These are phyloP conservation scores for Penicillium sp. DNA, from an alignment of 2,329 filamentous ascomycete species.

Conservation along the genomic window DNA sequence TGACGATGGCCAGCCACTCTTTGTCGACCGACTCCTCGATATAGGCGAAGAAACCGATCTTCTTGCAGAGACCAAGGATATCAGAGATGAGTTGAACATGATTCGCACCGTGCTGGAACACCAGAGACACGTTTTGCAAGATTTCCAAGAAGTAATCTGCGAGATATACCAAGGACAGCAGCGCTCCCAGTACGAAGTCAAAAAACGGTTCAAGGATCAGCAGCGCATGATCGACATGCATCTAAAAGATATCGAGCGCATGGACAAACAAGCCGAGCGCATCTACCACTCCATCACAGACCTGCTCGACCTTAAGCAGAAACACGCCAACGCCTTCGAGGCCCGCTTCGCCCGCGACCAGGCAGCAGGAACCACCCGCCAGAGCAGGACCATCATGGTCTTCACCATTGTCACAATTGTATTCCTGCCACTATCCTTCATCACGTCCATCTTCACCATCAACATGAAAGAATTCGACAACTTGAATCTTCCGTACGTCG, in stretches of 20 bases:
- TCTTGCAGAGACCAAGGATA: conserved; percentile 62
- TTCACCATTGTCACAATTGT: conserved; percentile 58
- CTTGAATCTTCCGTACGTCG: conserved; percentile 49
- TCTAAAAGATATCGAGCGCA: conserved; percentile 57
- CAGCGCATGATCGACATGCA: conserved; percentile 55
- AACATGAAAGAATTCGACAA: conserved; percentile 48
- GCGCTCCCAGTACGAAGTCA: conserved; percentile 46
- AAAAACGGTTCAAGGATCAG: conserved; percentile 55
- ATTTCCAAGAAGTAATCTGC: conserved; percentile 35
- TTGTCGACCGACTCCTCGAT: conserved; percentile 43
- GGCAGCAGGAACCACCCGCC: conserved; percentile 56
- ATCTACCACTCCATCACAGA: conserved; percentile 59
- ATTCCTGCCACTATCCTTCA: conserved; percentile 54
- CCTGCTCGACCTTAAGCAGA: conserved; percentile 64
- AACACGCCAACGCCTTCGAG: conserved; percentile 64
- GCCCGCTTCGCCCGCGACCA: conserved; percentile 56
- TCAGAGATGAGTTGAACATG: conserved; percentile 63
- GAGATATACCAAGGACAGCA: conserved; percentile 34
- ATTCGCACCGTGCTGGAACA: conserved; percentile 45
- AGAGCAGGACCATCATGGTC: conserved; percentile 56
- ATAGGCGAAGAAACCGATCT: conserved; percentile 59
- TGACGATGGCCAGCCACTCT: conserved; percentile 45
- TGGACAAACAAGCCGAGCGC: conserved; percentile 59
- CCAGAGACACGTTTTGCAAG: conserved; percentile 34
- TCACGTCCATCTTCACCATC: conserved; percentile 54